Evolutionary conservation across 495 filamentous ascomycete genomes (phyloP).

Genomic region (Podospora conica): DNA sequence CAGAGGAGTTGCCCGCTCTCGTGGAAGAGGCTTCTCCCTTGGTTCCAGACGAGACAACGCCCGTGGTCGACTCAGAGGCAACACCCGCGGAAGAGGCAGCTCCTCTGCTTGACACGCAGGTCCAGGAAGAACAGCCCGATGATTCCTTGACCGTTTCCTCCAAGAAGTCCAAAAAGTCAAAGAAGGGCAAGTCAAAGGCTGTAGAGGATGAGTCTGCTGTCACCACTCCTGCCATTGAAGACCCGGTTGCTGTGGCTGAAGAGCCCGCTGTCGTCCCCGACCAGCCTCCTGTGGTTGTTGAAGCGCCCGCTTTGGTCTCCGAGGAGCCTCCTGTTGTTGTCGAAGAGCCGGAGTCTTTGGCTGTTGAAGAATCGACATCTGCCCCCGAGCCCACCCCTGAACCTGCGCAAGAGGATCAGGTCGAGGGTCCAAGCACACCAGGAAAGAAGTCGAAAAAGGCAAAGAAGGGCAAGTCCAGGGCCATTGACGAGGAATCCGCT

Average conservation of each 20-base stretch:
- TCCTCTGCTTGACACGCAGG: background rate
- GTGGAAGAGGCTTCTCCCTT: background rate
- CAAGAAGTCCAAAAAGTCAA: constrained; percentile 25
- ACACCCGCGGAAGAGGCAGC: background rate
- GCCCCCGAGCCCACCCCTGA: background rate
- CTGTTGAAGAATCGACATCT: background rate
- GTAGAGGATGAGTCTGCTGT: background rate
- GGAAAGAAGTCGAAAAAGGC: constrained; percentile 22
- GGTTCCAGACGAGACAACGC: background rate
- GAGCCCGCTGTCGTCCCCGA: background rate
- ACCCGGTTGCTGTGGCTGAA: background rate
- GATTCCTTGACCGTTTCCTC: background rate
- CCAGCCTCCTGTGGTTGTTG: background rate
- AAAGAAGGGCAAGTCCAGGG: constrained; percentile 26
- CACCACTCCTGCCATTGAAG: background rate
- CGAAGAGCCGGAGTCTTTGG: background rate
- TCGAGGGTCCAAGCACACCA: background rate
- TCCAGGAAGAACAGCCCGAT: background rate
- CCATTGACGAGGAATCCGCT: background rate
- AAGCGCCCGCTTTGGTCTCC: background rate
- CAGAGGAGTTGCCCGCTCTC: background rate
- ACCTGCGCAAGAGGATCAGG: background rate
- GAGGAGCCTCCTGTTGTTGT: background rate
- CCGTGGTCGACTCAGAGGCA: background rate
- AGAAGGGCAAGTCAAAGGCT: constrained; percentile 23